These are phyloP conservation scores for Tremella mesenterica DNA, from an alignment of 768 basidiomycete species.

Conservation along the genomic window DNA sequence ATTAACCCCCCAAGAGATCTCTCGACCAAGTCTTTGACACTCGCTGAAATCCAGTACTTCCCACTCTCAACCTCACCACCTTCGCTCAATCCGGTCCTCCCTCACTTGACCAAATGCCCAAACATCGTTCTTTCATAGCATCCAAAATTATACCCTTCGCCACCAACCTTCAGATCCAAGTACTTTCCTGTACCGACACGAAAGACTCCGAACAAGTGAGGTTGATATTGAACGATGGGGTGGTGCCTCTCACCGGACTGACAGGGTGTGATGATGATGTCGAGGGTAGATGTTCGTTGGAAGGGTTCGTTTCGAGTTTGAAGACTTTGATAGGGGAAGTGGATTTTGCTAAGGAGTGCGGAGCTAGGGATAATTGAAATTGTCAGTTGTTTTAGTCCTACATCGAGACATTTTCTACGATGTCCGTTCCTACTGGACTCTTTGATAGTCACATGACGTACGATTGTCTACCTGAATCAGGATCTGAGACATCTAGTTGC, in stretches of 20 bases:
- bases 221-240: slow-evolving; percentile 79
- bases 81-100: slow-evolving; percentile 40
- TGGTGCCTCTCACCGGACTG: slow-evolving; percentile 68
- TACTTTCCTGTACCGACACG: slow-evolving; percentile 52
- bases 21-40: too few species aligned
- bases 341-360: slow-evolving; percentile 68
- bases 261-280: slow-evolving; percentile 62
- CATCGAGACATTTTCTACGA: too few species aligned
- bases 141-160: slow-evolving; percentile 77
- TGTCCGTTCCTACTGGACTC: too few species aligned
- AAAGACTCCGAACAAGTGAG: slow-evolving; percentile 54
- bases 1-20: not conserved
- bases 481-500: too few species aligned
- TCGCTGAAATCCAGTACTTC: slow-evolving; percentile 31
- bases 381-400: too few species aligned
- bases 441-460: too few species aligned
- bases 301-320: slow-evolving; percentile 62
- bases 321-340: slow-evolving; percentile 57
- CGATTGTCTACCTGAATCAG: too few species aligned
- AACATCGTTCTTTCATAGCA: slow-evolving; percentile 55
- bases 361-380: too few species aligned
- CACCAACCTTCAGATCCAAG: slow-evolving; percentile 60
- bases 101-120: slow-evolving; percentile 42
- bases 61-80: slow-evolving; percentile 43
- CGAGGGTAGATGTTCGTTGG: slow-evolving; percentile 69